These are phyloP conservation scores for Yamadazyma ubonensis DNA, from an alignment of 805 yeast species.

Conservation along the genomic window DNA sequence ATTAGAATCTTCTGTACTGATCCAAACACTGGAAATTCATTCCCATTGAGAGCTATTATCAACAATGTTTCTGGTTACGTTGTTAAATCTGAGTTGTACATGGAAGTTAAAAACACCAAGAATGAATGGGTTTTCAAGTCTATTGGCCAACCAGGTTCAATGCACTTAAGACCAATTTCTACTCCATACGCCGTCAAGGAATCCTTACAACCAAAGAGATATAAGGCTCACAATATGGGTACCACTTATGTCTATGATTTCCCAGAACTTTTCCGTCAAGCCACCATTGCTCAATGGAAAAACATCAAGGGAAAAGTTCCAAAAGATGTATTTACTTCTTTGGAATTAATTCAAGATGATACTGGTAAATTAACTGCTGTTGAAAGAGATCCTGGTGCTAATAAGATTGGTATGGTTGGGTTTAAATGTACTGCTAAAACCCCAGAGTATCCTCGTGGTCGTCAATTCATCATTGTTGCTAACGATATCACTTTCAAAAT, in stretches of 20 bases:
- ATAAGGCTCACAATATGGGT: slow-evolving; percentile 97
- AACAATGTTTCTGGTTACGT: slow-evolving; percentile 97
- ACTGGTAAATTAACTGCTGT: slow-evolving; percentile 81
- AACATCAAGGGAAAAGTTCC: slow-evolving; percentile 60
- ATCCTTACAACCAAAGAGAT: slow-evolving; percentile 97
- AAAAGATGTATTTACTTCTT: slow-evolving; percentile 72
- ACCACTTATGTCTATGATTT: slow-evolving; percentile 97
- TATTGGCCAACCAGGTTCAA: slow-evolving; percentile 89
- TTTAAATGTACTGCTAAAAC: slow-evolving; percentile 89
- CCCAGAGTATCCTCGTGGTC: slow-evolving; percentile 95
- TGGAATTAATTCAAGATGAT: slow-evolving; percentile 84
- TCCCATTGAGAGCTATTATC: slow-evolving; percentile 95
- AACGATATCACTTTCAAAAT: slow-evolving; percentile 97
- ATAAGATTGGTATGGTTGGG: slow-evolving; percentile 96
- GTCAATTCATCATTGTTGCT: slow-evolving; percentile 89
- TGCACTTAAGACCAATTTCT: slow-evolving; percentile 94
- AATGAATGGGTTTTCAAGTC: slow-evolving; percentile 98
- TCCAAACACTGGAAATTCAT: slow-evolving; percentile 79
- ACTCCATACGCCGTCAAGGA: slow-evolving; percentile 98
- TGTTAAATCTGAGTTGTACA: slow-evolving; percentile 90
- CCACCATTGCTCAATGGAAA: slow-evolving; percentile 83
- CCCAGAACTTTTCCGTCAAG: slow-evolving; percentile 98
- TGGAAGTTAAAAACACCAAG: slow-evolving; percentile 86
- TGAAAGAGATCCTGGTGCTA: slow-evolving; percentile 94
- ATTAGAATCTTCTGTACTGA: slow-evolving; percentile 94